A percentile compares a stretch with the other conserved stretches of the same genome.
phyloP scores from a whole-genome alignment of 305 asterid genomes.

The Fraxinus ornus region DNA sequence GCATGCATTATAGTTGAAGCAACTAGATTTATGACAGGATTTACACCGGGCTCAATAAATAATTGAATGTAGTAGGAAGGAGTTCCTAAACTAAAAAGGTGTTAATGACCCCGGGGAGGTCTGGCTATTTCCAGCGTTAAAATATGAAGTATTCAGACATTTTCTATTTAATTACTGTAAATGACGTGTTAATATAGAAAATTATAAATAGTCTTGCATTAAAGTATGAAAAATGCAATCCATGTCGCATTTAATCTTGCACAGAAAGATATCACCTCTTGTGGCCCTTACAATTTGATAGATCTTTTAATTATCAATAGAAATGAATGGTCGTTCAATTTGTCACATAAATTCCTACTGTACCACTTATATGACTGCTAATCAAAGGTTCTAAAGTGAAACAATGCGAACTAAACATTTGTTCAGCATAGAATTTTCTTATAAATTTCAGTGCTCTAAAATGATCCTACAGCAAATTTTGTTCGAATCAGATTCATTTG shows the following conservation, averaged over 20 bases:
- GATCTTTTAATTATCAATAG: background rate
- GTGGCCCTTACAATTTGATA: background rate
- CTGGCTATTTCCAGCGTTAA: background rate
- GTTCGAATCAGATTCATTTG: background rate
- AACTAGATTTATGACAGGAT: constrained; percentile 5
- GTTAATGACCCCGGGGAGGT: background rate
- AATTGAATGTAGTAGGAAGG: background rate
- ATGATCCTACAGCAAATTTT: background rate
- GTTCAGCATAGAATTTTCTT: background rate
- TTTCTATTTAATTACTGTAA: background rate
- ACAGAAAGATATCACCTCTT: background rate
- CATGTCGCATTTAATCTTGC: background rate
- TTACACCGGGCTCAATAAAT: background rate
- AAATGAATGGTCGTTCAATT: background rate
- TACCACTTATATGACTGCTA: background rate
- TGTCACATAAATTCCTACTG: background rate
- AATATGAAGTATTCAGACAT: background rate
- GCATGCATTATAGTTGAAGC: constrained; percentile 6
- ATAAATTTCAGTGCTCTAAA: background rate
- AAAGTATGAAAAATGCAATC: background rate
- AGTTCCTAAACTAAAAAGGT: background rate
- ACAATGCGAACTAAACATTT: background rate
- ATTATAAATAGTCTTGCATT: constrained; percentile 17
- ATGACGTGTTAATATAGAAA: constrained; percentile 11
- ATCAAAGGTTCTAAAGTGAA: background rate